Conservation (phyloP, 1,284 basidiomycete genomes). For the Fomitopsis pinicola region DNA sequence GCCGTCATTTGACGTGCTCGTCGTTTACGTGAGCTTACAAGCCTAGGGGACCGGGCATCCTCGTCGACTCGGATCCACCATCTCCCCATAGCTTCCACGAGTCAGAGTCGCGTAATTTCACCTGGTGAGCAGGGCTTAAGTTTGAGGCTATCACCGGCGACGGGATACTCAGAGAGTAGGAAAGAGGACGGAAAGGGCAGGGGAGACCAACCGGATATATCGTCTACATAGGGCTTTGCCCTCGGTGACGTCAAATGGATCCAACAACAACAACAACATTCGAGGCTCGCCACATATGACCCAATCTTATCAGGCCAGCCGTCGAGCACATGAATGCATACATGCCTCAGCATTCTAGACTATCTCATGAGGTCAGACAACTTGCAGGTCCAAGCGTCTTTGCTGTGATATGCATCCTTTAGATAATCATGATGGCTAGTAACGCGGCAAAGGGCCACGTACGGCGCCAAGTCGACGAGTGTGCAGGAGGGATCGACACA, state of each 20-base stretch:
- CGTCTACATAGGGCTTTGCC: too few species aligned
- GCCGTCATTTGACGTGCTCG: too few species aligned
- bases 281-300: neutral
- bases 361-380: conserved; percentile 31
- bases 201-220: too few species aligned
- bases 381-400: neutral
- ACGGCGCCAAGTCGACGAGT: conserved; percentile 22
- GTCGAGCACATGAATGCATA: conserved; percentile 29
- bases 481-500: conserved; percentile 26
- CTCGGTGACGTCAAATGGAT: too few species aligned
- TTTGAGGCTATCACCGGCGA: too few species aligned
- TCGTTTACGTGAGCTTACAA: too few species aligned
- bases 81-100: conserved; percentile 23
- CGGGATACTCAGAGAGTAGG: too few species aligned
- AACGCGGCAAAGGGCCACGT: conserved; percentile 25
- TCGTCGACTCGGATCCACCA: conserved; percentile 33
- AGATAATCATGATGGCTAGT: conserved; percentile 30
- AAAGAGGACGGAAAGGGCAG: too few species aligned
- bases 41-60: conserved; percentile 34
- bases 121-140: conserved; percentile 26
- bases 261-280: too few species aligned
- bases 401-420: neutral
- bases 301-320: conserved; percentile 22
- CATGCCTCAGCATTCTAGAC: conserved; percentile 31
- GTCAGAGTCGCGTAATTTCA: conserved; percentile 22